These are phyloP conservation scores for Diaporthe sp. DNA, from an alignment of 2,329 filamentous ascomycete species.

Conservation along the genomic window DNA sequence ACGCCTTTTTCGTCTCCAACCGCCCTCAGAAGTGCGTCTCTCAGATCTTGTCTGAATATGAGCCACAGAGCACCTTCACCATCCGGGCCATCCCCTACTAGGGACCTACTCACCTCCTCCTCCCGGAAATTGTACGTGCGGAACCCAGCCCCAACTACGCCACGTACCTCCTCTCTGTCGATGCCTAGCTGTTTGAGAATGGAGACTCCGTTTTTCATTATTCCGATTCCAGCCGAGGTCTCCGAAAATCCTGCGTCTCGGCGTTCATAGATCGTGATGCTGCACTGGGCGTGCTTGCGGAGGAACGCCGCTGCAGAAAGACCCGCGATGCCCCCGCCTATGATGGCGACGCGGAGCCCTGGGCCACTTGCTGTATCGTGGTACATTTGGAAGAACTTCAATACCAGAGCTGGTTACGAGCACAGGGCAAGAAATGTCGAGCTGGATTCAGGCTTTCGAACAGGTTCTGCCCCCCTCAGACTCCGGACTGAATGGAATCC, in stretches of 20 bases:
- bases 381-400: not conserved
- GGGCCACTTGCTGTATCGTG: not conserved
- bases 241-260: not conserved
- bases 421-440: not conserved
- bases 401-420: too few species aligned
- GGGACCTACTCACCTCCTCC: not conserved
- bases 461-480: not conserved
- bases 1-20: not conserved
- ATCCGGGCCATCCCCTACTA: not conserved
- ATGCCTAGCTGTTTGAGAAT: not conserved
- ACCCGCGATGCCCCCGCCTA: not conserved
- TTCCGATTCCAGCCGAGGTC: not conserved
- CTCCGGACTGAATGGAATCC: not conserved
- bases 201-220: not conserved
- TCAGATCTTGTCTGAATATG: constrained; percentile 11
- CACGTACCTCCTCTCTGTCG: not conserved
- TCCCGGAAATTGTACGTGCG: not conserved
- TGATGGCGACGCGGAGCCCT: not conserved
- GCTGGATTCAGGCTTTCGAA: not conserved
- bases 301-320: not conserved
- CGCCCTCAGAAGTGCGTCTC: not conserved
- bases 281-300: not conserved
- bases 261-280: not conserved
- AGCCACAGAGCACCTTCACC: not conserved
- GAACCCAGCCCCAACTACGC: not conserved